Evolutionary conservation across 1,139 yeast genomes (phyloP), one percentile per base, ranked within the genome.

Genomic region (Hansenula sp.): DNA sequence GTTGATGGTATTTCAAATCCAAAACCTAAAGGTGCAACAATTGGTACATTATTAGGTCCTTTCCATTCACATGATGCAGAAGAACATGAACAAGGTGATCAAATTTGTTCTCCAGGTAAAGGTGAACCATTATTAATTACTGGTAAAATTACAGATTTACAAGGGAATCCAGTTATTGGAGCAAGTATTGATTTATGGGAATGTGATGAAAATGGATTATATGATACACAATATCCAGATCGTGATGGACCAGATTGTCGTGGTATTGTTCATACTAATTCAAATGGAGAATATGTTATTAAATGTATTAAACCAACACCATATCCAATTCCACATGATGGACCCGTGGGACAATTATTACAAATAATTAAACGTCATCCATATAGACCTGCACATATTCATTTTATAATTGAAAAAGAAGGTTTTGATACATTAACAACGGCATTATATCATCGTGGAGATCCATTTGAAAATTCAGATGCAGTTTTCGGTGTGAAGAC

Each of bases 281-380:
- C 41, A 13, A 57, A 61, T 34, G 71, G 70, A 11, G 41, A 52
- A 27, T 64, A 57, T 43, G 43, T 53, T 27, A 59, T 59, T 37
- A 51, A 59, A 37, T 64, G 64, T 26, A 53, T 65, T 18, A 55
- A 54, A 24, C 70, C 70, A 7, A 65, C 64, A 8, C 55, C 68
- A 24, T 65, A 65, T 41, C 68, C 69, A 14, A 65, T 65, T 42
- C 70, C 69, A 12, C 62, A 61, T 45, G 69, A 65, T 50, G 70
- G 70, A 3, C 70, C 70, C 4, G 69, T 64, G 10, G 70, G 70
- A 14, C 48, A 53, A 34, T 45, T 65, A 37, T 53, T 65, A 40
- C 50, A 58, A 37, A 40, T 45, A 21, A 56, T 65, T 41, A 59
- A 59, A 38, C 55, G 69, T 44, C 70, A 65, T 43, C 70, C 70